phyloP scores from a whole-genome alignment of 345 rosid species.

The Sisymbrium irio region DNA sequence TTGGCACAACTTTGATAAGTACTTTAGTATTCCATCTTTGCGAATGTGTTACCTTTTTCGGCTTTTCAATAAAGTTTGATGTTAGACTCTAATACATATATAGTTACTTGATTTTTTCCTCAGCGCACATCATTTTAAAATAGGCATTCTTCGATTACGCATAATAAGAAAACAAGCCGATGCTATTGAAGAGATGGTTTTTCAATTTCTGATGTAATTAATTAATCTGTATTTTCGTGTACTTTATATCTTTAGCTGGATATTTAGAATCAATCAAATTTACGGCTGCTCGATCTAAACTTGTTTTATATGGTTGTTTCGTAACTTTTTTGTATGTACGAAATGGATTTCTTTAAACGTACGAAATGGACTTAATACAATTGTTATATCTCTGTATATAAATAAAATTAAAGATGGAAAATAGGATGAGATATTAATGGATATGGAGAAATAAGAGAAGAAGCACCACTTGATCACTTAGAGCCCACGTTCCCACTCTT shows the following conservation, averaged over 20 bases:
- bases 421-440: conserved; percentile 28
- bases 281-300: background rate
- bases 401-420: background rate
- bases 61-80: conserved; percentile 36
- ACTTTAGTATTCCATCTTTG: conserved; percentile 22
- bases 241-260: background rate
- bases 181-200: background rate
- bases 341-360: background rate
- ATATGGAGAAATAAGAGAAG: conserved; percentile 25
- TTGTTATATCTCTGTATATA: background rate
- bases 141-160: conserved; percentile 10
- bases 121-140: conserved; percentile 6
- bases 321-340: background rate
- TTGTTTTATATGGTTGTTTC: background rate
- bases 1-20: conserved; percentile 29
- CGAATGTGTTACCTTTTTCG: conserved; percentile 23
- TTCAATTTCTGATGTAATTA: background rate
- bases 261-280: background rate
- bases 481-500: conserved; percentile 41
- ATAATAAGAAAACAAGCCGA: background rate
- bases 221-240: background rate
- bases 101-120: conserved; percentile 13
- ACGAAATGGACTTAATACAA: too few relatives aligned
- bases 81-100: conserved; percentile 31
- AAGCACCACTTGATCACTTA: conserved; percentile 40